Conservation (phyloP, 768 basidiomycete genomes). For the Rhodotorula diobovata region DNA sequence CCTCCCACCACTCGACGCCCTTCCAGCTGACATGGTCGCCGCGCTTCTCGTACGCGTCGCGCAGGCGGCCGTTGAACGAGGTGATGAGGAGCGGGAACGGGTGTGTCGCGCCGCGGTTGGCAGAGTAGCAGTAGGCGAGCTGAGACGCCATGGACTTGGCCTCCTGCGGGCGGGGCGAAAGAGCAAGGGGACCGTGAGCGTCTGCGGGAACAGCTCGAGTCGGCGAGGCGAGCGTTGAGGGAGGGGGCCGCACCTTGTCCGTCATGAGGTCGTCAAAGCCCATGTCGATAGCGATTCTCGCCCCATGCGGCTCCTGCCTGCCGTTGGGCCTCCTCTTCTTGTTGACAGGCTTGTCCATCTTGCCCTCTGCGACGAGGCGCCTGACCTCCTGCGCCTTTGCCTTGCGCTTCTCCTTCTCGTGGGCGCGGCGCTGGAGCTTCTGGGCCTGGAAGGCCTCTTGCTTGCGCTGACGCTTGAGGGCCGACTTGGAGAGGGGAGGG, state of each 20-base stretch:
- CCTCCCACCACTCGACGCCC: constrained; percentile 75
- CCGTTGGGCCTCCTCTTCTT: constrained; percentile 32
- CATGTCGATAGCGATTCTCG: constrained; percentile 74
- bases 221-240: too few species aligned
- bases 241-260: constrained; percentile 64
- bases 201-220: not conserved
- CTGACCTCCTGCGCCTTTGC: constrained; percentile 69
- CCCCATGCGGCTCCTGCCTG: constrained; percentile 52
- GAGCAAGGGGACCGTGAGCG: too few species aligned
- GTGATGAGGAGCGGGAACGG: constrained; percentile 79
- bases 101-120: constrained; percentile 66
- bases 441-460: constrained; percentile 54
- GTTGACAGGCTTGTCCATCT: constrained; percentile 44
- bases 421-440: constrained; percentile 70
- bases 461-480: constrained; percentile 46
- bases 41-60: constrained; percentile 61
- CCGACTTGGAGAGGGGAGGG: constrained; percentile 18
- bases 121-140: constrained; percentile 82
- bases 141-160: constrained; percentile 83
- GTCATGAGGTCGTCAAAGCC: constrained; percentile 90
- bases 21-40: constrained; percentile 74
- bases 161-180: constrained; percentile 58
- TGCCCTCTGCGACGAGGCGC: constrained; percentile 45
- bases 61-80: constrained; percentile 68
- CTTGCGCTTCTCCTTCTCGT: constrained; percentile 59